Evolutionary conservation across 345 rosid species (phyloP).

Genomic region (thale cress (Arabidopsis thaliana)): DNA sequence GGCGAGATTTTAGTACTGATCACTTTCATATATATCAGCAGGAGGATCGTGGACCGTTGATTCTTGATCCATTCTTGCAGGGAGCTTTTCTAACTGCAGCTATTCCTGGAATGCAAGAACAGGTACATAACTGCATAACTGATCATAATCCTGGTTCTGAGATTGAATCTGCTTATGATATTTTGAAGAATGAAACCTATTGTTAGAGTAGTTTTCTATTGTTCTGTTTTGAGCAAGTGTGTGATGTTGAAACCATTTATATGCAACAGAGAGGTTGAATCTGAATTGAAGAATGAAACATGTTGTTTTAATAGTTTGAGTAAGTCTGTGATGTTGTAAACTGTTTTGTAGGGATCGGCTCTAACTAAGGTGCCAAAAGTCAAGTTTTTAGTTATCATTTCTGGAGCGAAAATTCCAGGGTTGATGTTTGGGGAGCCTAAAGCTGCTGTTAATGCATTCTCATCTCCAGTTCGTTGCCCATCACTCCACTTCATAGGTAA

Average conservation of each 20-base stretch:
- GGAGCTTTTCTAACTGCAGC: conserved; percentile 44
- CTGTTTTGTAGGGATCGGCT: conserved; percentile 32
- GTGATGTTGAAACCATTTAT: not conserved
- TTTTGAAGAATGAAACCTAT: not conserved
- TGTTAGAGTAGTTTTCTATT: not conserved
- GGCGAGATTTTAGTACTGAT: conserved; percentile 5
- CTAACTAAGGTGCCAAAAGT: conserved; percentile 56
- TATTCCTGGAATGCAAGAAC: conserved; percentile 44
- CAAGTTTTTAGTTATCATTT: conserved; percentile 57
- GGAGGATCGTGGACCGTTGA: conserved; percentile 1
- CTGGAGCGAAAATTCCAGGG: conserved; percentile 54
- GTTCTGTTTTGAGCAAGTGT: not conserved
- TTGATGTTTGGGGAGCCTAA: conserved; percentile 52
- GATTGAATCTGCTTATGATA: not conserved
- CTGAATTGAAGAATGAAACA: not conserved
- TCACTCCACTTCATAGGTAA: conserved; percentile 72
- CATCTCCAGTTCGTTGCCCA: conserved; percentile 57
- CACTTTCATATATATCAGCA: not conserved
- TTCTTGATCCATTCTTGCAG: conserved; percentile 19
- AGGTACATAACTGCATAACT: conserved; percentile 27
- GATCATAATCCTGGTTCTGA: not conserved
- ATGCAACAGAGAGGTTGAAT: not conserved
- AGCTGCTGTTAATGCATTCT: conserved; percentile 58
- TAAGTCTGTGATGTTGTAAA: conserved; percentile 14
- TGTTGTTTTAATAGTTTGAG: not conserved